Percentiles rank a stretch among this genome's conserved stretches.
phyloP scores from a whole-genome alignment of 441 rosid genomes.

The Populus hybrid region DNA sequence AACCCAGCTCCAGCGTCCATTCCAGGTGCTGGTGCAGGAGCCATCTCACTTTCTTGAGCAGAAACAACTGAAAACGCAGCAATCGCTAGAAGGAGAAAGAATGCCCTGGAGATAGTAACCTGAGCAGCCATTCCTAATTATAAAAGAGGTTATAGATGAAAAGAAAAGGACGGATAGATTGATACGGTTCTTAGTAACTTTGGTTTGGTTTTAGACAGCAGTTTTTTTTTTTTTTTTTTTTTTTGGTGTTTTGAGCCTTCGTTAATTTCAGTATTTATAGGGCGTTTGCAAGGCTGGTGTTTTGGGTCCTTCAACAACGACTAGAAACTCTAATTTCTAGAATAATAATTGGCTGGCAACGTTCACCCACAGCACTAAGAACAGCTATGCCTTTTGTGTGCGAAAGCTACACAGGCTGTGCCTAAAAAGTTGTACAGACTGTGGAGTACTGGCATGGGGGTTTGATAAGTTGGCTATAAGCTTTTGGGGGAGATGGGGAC shows the following conservation, averaged over 20 bases:
- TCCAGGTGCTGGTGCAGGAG: conserved; percentile 17
- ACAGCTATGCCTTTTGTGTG: neutral
- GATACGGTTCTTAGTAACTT: neutral
- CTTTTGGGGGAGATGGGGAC: too few relatives aligned
- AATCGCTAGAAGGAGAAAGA: neutral
- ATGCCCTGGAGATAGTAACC: conserved; percentile 13
- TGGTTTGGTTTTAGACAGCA: too few relatives aligned
- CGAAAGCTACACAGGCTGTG: neutral
- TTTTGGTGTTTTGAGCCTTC: too few relatives aligned
- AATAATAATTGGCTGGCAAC: neutral
- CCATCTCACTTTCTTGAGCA: conserved; percentile 5
- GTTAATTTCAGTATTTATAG: neutral
- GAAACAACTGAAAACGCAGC: conserved; percentile 9
- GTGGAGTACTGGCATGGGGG: too few relatives aligned
- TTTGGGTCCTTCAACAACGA: neutral
- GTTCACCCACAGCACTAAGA: neutral
- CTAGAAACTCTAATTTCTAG: neutral
- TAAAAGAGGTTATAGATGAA: neutral
- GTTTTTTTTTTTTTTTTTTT: too few relatives aligned
- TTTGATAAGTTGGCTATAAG: too few relatives aligned
- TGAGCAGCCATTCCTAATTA: conserved; percentile 1
- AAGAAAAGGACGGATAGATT: neutral
- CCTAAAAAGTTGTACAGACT: neutral
- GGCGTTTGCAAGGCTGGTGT: neutral
- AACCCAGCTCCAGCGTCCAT: conserved; percentile 12